Conservation (phyloP, 768 basidiomycete species). For the Leucosporidium scottii region DNA sequence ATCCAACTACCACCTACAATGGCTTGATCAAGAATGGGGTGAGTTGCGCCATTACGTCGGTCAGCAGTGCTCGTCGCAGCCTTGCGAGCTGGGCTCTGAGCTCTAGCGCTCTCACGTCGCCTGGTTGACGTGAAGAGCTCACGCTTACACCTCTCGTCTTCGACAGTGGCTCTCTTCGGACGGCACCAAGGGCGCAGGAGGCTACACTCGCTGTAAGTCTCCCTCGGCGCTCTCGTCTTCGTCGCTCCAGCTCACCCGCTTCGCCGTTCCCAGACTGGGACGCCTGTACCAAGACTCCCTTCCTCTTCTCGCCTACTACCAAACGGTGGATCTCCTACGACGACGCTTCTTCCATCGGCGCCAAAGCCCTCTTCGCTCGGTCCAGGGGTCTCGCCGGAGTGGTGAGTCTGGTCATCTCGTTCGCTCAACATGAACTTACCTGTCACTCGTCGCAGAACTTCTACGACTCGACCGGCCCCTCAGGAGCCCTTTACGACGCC, state of each 20-base stretch:
- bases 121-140: no score
- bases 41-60: neutral
- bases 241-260: neutral
- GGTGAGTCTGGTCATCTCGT: neutral
- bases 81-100: no score
- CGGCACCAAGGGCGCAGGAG: slow-evolving; percentile 5
- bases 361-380: slow-evolving; percentile 13
- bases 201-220: neutral
- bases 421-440: no score
- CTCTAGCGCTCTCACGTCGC: no score
- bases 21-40: neutral
- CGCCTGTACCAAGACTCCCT: slow-evolving; percentile 13
- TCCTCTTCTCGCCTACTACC: slow-evolving; percentile 14
- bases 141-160: no score
- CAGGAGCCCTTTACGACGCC: neutral
- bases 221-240: neutral
- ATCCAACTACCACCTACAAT: neutral
- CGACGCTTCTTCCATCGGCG: slow-evolving; percentile 1
- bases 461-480: neutral
- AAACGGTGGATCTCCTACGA: slow-evolving; percentile 17
- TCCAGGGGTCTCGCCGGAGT: slow-evolving; percentile 21
- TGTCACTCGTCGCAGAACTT: neutral
- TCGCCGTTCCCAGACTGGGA: neutral
- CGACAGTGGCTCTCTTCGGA: slow-evolving; percentile 6
- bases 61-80: no score